Conservation (phyloP, 371 early-diverging fungal genomes). For the Actinomortierella wolfii region DNA sequence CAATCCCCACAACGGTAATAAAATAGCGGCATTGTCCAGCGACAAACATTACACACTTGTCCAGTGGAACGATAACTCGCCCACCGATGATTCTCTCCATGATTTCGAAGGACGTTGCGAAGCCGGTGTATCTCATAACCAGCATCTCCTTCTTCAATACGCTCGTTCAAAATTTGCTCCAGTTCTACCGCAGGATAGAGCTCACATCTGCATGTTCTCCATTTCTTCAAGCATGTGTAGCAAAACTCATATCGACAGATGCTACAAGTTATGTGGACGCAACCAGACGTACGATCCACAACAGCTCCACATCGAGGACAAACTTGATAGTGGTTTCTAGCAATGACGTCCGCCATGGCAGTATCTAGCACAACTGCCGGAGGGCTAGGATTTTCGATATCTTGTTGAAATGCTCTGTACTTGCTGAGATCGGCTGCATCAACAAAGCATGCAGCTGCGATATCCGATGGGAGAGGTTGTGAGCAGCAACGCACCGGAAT, state of each 20-base stretch:
- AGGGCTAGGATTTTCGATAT: conserved; percentile 20
- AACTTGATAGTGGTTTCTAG: conserved; percentile 17
- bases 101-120: conserved; percentile 24
- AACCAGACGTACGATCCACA: conserved; percentile 16
- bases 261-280: conserved; percentile 29
- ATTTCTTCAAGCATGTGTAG: conserved; percentile 15
- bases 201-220: conserved; percentile 21
- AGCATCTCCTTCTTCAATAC: conserved; percentile 10
- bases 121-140: conserved; percentile 13
- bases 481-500: conserved; percentile 29
- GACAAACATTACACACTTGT: conserved; percentile 9
- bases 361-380: conserved; percentile 9
- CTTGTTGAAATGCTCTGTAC: conserved; percentile 8
- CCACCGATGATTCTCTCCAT: conserved; percentile 17
- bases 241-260: conserved; percentile 22
- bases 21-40: conserved; percentile 11
- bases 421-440: background rate
- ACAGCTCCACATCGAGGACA: conserved; percentile 25
- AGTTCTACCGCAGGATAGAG: conserved; percentile 19
- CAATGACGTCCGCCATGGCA: conserved; percentile 13
- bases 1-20: conserved; percentile 11
- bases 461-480: background rate
- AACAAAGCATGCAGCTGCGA: conserved; percentile 11
- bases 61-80: background rate
- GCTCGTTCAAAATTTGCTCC: conserved; percentile 21